phyloP scores from a whole-genome alignment of 1,139 yeast genomes.

The Arxiozyma heterogenica region DNA sequence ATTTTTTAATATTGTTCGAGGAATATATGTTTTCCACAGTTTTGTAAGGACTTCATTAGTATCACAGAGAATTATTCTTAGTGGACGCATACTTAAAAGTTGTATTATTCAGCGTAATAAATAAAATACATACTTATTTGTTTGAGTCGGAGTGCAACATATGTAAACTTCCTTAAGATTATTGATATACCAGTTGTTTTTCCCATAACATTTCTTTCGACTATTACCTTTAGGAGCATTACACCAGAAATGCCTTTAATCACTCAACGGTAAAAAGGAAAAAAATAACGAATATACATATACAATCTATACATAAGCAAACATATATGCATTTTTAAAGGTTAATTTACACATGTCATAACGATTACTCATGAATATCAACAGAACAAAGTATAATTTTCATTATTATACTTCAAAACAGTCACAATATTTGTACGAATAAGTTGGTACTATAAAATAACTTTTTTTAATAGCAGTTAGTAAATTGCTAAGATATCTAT shows the following conservation, averaged over 20 bases:
- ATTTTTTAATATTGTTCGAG: constrained; percentile 4
- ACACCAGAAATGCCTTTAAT: background rate
- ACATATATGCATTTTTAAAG: background rate
- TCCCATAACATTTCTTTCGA: background rate
- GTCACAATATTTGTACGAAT: background rate
- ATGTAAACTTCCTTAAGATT: background rate
- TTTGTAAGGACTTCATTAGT: constrained; percentile 13
- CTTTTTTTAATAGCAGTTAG: background rate
- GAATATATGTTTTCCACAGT: constrained; percentile 14
- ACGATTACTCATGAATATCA: too few relatives aligned
- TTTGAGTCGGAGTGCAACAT: background rate
- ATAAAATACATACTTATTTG: too few relatives aligned
- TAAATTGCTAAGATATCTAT: background rate
- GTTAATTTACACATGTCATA: background rate
- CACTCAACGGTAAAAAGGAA: background rate
- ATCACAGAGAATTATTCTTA: constrained; percentile 19
- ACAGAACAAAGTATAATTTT: background rate
- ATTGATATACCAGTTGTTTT: background rate
- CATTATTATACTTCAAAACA: background rate
- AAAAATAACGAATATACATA: background rate
- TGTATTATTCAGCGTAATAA: too few relatives aligned
- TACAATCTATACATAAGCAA: background rate
- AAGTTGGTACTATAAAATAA: background rate
- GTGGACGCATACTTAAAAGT: background rate
- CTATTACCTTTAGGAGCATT: background rate